Evolutionary conservation across 345 rosid species (phyloP).

Genomic region (Camelina laxa): DNA sequence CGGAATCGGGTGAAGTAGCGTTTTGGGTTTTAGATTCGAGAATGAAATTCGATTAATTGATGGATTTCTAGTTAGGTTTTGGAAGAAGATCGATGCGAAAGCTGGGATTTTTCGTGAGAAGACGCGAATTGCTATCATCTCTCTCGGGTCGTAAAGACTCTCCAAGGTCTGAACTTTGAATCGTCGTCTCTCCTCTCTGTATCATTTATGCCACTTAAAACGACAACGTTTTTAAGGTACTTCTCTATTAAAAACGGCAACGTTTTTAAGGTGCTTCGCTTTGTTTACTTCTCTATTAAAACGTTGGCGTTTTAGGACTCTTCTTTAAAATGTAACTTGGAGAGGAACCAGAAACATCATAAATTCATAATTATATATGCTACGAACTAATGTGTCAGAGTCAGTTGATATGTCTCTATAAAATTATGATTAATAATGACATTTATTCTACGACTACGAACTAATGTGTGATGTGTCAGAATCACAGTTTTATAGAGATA

Average conservation of each 20-base stretch:
- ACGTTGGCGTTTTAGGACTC: too few species aligned
- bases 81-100: constrained; percentile 48
- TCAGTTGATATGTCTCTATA: too few species aligned
- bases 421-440: too few species aligned
- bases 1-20: constrained; percentile 6
- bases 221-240: not conserved
- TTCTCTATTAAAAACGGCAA: not conserved
- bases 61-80: constrained; percentile 33
- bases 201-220: not conserved
- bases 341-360: too few species aligned
- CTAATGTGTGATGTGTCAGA: too few species aligned
- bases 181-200: not conserved
- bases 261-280: not conserved
- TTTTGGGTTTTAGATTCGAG: constrained; percentile 35
- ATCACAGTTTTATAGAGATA: too few species aligned
- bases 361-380: too few species aligned
- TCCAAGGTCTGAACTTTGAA: not conserved
- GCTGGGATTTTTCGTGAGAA: constrained; percentile 50
- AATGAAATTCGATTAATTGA: constrained; percentile 32
- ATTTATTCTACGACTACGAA: too few species aligned
- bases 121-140: constrained; percentile 52
- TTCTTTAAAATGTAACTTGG: too few species aligned
- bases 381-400: too few species aligned
- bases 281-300: too few species aligned
- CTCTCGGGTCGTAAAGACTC: constrained; percentile 1